Conservation (phyloP, 2,329 filamentous ascomycete species). For the Sphaerulina musiva region DNA sequence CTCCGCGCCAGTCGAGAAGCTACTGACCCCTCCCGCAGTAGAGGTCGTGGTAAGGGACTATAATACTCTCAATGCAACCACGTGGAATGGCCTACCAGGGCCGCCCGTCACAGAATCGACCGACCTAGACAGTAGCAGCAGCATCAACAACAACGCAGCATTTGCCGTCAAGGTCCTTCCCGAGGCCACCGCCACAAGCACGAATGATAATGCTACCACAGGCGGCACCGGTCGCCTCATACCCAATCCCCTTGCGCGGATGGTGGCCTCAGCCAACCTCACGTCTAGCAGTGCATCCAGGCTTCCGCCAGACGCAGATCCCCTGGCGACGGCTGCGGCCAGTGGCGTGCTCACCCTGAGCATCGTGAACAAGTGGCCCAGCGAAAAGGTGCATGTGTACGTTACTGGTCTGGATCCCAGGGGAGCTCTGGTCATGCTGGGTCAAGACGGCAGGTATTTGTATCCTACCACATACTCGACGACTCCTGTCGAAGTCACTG, state of each 20-base stretch:
- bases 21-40: not conserved
- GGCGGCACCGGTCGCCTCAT: slow-evolving; percentile 4
- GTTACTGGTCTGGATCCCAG: slow-evolving; percentile 40
- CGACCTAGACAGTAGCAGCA: too few relatives aligned
- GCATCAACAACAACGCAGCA: not conserved
- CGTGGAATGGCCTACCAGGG: slow-evolving; percentile 8
- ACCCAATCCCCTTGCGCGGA: not conserved
- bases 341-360: slow-evolving; percentile 16
- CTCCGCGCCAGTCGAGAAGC: not conserved
- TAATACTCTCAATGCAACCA: slow-evolving; percentile 22
- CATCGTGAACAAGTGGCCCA: slow-evolving; percentile 41
- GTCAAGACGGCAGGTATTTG: slow-evolving; percentile 35
- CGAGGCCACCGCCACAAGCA: not conserved
- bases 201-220: not conserved
- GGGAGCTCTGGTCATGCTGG: slow-evolving; percentile 40
- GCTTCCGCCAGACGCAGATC: not conserved
- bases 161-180: not conserved
- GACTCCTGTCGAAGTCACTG: slow-evolving; percentile 34
- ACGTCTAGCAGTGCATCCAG: not conserved
- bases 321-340: not conserved
- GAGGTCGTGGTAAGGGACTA: slow-evolving; percentile 14
- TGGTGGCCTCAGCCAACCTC: not conserved
- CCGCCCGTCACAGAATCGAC: not conserved
- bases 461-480: slow-evolving; percentile 38
- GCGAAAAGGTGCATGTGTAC: slow-evolving; percentile 38